Evolutionary conservation across 371 early-diverging fungal genomes (phyloP).

Genomic region (Saksenaea vasiformis): DNA sequence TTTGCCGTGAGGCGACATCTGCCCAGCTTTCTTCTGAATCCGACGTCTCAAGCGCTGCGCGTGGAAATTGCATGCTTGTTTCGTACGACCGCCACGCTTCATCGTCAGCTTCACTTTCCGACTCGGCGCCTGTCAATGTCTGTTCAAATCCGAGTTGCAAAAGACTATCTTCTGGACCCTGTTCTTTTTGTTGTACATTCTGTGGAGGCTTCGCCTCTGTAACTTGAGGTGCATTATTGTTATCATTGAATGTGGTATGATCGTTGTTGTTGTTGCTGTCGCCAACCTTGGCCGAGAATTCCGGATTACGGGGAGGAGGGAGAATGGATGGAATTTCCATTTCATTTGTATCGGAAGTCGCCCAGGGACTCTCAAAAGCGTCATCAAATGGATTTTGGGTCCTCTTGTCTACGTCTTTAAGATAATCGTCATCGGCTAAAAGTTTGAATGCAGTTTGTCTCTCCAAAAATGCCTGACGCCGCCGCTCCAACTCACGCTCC

Average conservation of each 20-base stretch:
- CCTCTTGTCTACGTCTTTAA: neutral
- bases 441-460: neutral
- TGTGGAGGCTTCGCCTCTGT: neutral
- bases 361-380: neutral
- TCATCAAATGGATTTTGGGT: neutral
- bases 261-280: neutral
- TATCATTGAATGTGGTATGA: neutral
- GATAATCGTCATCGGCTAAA: neutral
- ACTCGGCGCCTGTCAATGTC: neutral
- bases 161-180: neutral
- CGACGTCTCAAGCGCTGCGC: neutral
- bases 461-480: neutral
- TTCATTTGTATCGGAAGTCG: neutral
- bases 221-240: too few species aligned
- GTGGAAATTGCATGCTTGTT: neutral
- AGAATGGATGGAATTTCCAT: neutral
- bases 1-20: neutral
- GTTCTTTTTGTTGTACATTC: neutral
- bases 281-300: neutral
- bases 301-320: neutral
- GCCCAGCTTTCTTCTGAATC: slow-evolving; percentile 3
- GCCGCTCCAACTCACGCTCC: neutral
- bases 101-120: neutral
- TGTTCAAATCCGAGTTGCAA: neutral
- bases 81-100: neutral